Evolutionary conservation across 2,329 filamentous ascomycete genomes (phyloP), one percentile per base, ranked within the genome.

Genomic region (Cercospora sp.): DNA sequence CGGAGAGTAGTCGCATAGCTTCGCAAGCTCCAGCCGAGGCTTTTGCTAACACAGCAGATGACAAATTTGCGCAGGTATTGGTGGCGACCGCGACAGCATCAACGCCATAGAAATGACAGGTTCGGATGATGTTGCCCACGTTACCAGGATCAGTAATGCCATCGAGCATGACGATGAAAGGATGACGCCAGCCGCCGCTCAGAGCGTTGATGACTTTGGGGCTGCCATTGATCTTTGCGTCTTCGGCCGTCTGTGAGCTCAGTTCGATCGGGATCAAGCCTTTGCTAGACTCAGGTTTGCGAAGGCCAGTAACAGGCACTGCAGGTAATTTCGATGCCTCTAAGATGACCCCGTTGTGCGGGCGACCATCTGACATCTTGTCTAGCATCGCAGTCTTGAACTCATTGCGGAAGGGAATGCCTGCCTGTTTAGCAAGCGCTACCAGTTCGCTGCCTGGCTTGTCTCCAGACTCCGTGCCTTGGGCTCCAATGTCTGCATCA

Each of bases 11-110:
- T 0, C 88, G 87, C 61, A 97, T 82, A 32, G 89, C 88, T 81
- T 99, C 95, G 3, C 91, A 89, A 3, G 94, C 94, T 7, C 95
- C 95, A 0, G 93, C 90, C 0, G 94, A 93, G 0, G 94, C 91
- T 79, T 98, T 98, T 69, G 97, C 85, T 0, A 93, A 89, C 8
- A 92, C 89, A 8, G 94, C 87, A 0, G 93, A 86, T 7, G 90
- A 91, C 69, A 97, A 83, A 0, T 89, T 86, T 0, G 94, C 91
- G 16, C 90, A 92, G 9, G 80, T 90, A 68, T 88, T 87, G 32
- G 86, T 89, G 2, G 92, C 91, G 65, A 97, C 88, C 2, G 89
- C 88, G 21, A 99, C 87, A 4, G 92, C 94, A 65, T 94, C 91
- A 5, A 92, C 90, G 24, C 94, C 94, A n/a, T 98, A 87, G 79